Percentiles rank a stretch among this genome's conserved stretches.
These are phyloP conservation scores for Penicillium waksmanii DNA, from an alignment of 495 filamentous ascomycete species.

Conservation along the genomic window DNA sequence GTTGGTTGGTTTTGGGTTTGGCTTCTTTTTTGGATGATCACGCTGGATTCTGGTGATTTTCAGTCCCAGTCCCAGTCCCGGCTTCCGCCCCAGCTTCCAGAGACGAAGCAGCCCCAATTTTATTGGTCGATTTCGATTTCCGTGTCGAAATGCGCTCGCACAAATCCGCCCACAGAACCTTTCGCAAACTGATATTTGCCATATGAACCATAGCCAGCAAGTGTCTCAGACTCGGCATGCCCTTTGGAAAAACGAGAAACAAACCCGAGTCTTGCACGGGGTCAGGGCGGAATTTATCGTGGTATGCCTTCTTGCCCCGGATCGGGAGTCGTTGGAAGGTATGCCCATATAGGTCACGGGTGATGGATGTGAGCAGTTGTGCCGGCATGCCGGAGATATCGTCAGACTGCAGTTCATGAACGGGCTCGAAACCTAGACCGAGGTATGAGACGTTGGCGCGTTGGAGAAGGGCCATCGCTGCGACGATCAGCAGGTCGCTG, in stretches of 20 bases:
- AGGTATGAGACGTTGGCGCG: slow-evolving; percentile 38
- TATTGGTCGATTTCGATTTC: slow-evolving; percentile 5
- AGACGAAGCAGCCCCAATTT: neutral
- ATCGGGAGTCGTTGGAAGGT: slow-evolving; percentile 39
- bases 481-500: slow-evolving; percentile 42
- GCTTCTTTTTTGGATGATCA: neutral
- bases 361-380: slow-evolving; percentile 26
- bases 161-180: slow-evolving; percentile 30
- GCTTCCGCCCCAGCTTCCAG: neutral
- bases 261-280: slow-evolving; percentile 33
- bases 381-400: slow-evolving; percentile 37
- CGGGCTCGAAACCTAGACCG: slow-evolving; percentile 46
- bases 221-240: slow-evolving; percentile 33
- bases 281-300: slow-evolving; percentile 48
- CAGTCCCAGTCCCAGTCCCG: neutral
- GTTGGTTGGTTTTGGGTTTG: too few relatives aligned
- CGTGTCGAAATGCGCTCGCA: slow-evolving; percentile 7
- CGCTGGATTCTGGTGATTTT: neutral
- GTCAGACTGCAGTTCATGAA: slow-evolving; percentile 22
- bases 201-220: slow-evolving; percentile 46
- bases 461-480: slow-evolving; percentile 42
- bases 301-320: slow-evolving; percentile 46
- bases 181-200: slow-evolving; percentile 41
- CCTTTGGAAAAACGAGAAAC: slow-evolving; percentile 41
- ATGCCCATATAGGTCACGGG: slow-evolving; percentile 32